phyloP scores from a whole-genome alignment of 805 yeast species.

The Sungouiozyma intestinalis region DNA sequence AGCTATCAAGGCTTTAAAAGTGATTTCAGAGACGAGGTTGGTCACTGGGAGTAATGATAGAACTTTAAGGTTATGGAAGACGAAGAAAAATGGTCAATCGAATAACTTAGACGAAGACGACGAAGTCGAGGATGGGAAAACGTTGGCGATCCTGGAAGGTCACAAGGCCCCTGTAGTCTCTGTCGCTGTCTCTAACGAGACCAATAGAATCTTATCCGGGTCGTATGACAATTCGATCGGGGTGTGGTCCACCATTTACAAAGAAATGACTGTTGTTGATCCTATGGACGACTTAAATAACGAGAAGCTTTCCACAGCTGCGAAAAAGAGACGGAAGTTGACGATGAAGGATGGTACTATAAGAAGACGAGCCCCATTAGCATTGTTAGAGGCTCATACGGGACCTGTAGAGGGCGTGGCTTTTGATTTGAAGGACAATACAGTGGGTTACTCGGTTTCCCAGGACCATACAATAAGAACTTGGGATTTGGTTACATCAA shows the following conservation, averaged over 20 bases:
- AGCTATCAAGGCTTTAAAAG: conserved; percentile 72
- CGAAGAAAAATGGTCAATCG: conserved; percentile 32
- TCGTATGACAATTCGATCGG: conserved; percentile 73
- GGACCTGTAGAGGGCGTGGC: conserved; percentile 82
- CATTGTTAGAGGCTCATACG: conserved; percentile 68
- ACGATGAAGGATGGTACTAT: conserved; percentile 67
- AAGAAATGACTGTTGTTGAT: conserved; percentile 65
- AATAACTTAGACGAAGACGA: conserved; percentile 36
- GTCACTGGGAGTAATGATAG: conserved; percentile 87
- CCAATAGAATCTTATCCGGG: conserved; percentile 68
- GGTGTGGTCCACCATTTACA: conserved; percentile 79
- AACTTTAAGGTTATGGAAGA: conserved; percentile 79
- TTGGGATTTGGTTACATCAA: conserved; percentile 87
- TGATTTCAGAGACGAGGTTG: conserved; percentile 64
- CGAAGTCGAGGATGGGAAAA: conserved; percentile 54
- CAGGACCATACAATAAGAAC: conserved; percentile 93
- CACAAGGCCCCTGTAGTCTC: conserved; percentile 83
- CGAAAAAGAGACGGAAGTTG: conserved; percentile 79
- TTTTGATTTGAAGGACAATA: conserved; percentile 59
- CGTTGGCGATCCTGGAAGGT: conserved; percentile 79
- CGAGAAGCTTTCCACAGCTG: conserved; percentile 52
- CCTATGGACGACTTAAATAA: conserved; percentile 37
- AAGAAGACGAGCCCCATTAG: conserved; percentile 72
- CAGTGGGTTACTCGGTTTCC: conserved; percentile 88
- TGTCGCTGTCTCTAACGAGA: conserved; percentile 44